phyloP scores from a whole-genome alignment of 345 rosid species.

The Raphanus raphanistrum region DNA sequence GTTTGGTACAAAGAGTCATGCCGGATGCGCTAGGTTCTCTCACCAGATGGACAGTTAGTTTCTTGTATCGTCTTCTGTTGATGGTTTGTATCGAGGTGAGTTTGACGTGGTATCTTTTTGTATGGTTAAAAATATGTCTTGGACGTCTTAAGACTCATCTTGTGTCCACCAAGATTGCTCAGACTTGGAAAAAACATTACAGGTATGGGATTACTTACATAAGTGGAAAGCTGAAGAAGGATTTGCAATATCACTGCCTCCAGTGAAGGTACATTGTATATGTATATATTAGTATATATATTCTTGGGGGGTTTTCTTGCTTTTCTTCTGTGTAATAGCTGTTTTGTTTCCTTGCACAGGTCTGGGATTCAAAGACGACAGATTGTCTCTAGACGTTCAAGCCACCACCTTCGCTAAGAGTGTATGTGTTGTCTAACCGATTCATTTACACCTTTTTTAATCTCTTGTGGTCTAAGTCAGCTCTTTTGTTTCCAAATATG shows the following conservation, averaged over 20 bases:
- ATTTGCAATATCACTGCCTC: constrained; percentile 97
- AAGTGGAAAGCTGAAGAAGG: constrained; percentile 97
- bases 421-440: constrained; percentile 48
- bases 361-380: constrained; percentile 95
- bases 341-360: constrained; percentile 47
- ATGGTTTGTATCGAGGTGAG: constrained; percentile 92
- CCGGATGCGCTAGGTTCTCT: constrained; percentile 86
- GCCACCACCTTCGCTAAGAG: constrained; percentile 95
- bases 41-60: constrained; percentile 90
- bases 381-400: constrained; percentile 88
- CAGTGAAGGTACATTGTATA: constrained; percentile 46
- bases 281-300: not conserved
- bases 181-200: constrained; percentile 24
- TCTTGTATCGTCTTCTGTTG: constrained; percentile 92
- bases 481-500: constrained; percentile 15
- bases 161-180: not conserved
- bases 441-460: not conserved
- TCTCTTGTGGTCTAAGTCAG: too few relatives aligned
- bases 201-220: constrained; percentile 99
- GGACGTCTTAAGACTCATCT: not conserved
- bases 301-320: not conserved
- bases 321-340: constrained; percentile 14
- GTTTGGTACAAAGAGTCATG: constrained; percentile 95
- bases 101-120: not conserved
- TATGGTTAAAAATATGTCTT: constrained; percentile 7